phyloP scores from a whole-genome alignment of 129 eudicot genomes.

The Pulicaria dysenterica region DNA sequence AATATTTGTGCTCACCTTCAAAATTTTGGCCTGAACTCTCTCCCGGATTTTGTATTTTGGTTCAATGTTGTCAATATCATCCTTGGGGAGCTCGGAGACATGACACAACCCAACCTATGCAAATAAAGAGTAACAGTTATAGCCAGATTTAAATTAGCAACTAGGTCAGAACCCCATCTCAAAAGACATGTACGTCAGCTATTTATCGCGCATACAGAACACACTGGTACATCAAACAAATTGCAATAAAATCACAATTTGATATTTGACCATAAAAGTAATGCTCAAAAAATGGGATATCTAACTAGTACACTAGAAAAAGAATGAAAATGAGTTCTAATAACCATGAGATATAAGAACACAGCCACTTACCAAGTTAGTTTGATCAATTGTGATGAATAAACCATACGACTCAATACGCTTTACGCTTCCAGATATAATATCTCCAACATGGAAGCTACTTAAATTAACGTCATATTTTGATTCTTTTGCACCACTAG shows the following conservation, averaged over 20 bases:
- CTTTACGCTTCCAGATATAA: constrained; percentile 67
- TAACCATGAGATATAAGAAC: not conserved
- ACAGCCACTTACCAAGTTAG: constrained; percentile 50
- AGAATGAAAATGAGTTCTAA: not conserved
- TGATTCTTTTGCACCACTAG: constrained; percentile 37
- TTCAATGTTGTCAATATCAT: constrained; percentile 52
- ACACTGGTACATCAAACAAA: not conserved
- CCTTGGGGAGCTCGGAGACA: constrained; percentile 84
- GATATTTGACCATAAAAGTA: not conserved
- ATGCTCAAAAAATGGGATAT: not conserved
- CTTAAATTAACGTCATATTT: constrained; percentile 46
- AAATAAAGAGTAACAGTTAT: constrained; percentile 10
- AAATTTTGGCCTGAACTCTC: constrained; percentile 67
- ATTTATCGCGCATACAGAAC: not conserved
- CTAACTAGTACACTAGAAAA: not conserved
- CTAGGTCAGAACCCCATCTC: not conserved
- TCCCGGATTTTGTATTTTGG: constrained; percentile 65
- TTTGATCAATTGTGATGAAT: constrained; percentile 67
- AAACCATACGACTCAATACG: constrained; percentile 76
- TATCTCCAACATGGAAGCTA: constrained; percentile 59
- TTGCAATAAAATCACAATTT: not conserved
- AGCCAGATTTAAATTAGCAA: constrained; percentile 1
- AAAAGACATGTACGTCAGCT: not conserved
- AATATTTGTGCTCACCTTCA: constrained; percentile 54
- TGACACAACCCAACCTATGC: constrained; percentile 89